Evolutionary conservation across 345 rosid species (phyloP).

Genomic region (Euphorbia peplus): DNA sequence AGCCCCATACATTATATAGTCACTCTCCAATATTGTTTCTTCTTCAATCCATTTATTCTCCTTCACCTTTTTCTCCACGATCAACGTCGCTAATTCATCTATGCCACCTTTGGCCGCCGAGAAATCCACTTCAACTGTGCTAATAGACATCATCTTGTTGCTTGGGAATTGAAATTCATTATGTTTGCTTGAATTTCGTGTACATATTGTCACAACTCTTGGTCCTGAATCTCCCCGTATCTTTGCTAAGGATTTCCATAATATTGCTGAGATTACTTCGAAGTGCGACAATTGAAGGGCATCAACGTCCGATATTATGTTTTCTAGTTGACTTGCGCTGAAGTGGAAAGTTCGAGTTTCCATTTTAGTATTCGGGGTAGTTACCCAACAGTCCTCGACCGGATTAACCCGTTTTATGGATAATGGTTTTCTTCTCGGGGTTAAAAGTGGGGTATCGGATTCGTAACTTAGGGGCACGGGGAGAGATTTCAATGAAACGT

Average conservation of each 20-base stretch:
- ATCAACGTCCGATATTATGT: conserved; percentile 22
- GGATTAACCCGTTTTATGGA: conserved; percentile 46
- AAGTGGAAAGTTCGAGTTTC: conserved; percentile 31
- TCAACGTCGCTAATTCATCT: conserved; percentile 37
- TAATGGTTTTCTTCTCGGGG: conserved; percentile 10
- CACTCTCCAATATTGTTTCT: conserved; percentile 31
- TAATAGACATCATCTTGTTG: conserved; percentile 34
- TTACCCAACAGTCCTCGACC: conserved; percentile 52
- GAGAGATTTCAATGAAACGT: conserved; percentile 24
- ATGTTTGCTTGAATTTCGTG: conserved; percentile 7
- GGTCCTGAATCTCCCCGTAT: conserved; percentile 34
- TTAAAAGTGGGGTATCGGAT: neutral
- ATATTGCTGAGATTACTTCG: conserved; percentile 43
- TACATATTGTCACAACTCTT: conserved; percentile 37
- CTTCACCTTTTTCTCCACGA: conserved; percentile 17
- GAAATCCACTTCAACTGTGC: conserved; percentile 37
- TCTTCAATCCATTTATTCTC: conserved; percentile 37
- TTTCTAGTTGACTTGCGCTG: conserved; percentile 32
- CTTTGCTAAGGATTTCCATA: conserved; percentile 52
- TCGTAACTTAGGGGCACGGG: conserved; percentile 1
- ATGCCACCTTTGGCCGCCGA: conserved; percentile 27
- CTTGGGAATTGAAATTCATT: conserved; percentile 20
- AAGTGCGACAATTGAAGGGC: conserved; percentile 25
- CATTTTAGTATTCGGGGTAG: conserved; percentile 30
- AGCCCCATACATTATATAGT: conserved; percentile 55